Percentiles rank a stretch among this genome's conserved stretches.
Evolutionary conservation across 345 rosid species (phyloP).

Genomic region (Moricandia arvensis): DNA sequence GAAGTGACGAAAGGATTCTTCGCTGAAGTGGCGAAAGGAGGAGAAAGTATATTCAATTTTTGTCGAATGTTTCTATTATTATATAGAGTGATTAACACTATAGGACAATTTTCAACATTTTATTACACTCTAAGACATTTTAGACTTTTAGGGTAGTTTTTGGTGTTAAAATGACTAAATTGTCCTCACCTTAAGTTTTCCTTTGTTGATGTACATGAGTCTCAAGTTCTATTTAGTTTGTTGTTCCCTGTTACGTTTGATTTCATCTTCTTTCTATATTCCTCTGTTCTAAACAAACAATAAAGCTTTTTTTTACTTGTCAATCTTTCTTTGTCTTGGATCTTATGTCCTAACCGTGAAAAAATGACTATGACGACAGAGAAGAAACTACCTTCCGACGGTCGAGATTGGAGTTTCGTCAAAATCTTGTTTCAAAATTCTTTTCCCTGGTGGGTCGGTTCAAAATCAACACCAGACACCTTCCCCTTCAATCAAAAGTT

Average conservation of each 20-base stretch:
- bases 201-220: too few relatives aligned
- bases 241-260: neutral
- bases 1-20: too few relatives aligned
- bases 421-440: too few relatives aligned
- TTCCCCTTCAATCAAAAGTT: neutral
- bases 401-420: neutral
- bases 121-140: neutral
- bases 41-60: too few relatives aligned
- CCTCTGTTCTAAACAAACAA: neutral
- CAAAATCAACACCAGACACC: neutral
- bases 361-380: neutral
- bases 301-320: too few relatives aligned
- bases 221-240: neutral
- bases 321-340: neutral
- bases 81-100: neutral
- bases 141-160: neutral
- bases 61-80: too few relatives aligned
- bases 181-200: neutral
- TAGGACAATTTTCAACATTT: neutral
- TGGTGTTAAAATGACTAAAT: too few relatives aligned
- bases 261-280: neutral
- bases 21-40: too few relatives aligned
- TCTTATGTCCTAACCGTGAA: neutral
- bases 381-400: neutral
- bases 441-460: neutral